Conservation (phyloP, 169 alveolate species). For the Plasmodium chabaudi region DNA sequence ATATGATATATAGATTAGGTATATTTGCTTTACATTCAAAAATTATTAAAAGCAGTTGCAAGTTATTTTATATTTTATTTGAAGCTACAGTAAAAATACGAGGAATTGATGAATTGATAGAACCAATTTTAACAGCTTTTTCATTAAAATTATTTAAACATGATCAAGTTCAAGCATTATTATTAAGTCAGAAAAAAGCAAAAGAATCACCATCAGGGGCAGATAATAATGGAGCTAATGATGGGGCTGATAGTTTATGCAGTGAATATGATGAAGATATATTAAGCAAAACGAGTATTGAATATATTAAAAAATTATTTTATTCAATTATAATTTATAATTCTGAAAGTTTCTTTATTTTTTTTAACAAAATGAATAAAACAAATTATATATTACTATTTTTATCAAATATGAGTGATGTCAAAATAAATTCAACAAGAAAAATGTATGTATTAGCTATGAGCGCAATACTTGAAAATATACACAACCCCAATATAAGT, state of each 20-base stretch:
- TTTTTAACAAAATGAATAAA: conserved; percentile 45
- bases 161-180: conserved; percentile 24
- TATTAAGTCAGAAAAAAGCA: conserved; percentile 32
- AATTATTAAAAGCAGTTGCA: conserved; percentile 54
- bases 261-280: conserved; percentile 70
- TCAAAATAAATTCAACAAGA: conserved; percentile 41
- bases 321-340: conserved; percentile 54
- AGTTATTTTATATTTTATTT: conserved; percentile 39
- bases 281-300: conserved; percentile 59
- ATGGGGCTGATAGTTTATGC: conserved; percentile 50
- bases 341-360: conserved; percentile 33
- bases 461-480: conserved; percentile 58
- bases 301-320: conserved; percentile 41
- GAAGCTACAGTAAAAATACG: conserved; percentile 65
- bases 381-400: conserved; percentile 30
- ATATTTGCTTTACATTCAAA: conserved; percentile 70
- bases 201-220: conserved; percentile 1
- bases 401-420: conserved; percentile 23
- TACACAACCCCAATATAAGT: conserved; percentile 29
- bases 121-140: conserved; percentile 59
- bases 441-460: conserved; percentile 58
- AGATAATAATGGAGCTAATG: conserved; percentile 40
- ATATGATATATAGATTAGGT: conserved; percentile 65
- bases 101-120: conserved; percentile 54
- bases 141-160: conserved; percentile 61